Base-by-base conservation (phyloP, 768 basidiomycete genomes). In the Tulasnella calospora region DNA sequence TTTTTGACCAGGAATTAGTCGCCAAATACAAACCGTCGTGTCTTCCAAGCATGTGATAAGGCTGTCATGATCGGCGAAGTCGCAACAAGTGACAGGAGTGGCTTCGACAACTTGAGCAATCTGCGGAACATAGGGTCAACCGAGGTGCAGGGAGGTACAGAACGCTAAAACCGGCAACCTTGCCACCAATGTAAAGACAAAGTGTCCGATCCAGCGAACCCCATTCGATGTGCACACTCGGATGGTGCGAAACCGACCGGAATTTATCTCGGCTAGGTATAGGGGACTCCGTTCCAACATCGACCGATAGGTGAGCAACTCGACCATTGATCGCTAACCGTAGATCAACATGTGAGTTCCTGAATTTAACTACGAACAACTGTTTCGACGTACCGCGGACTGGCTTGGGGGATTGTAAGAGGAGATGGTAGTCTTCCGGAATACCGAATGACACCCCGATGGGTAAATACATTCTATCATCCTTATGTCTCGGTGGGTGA, bases 11-110 rank as follows among this genome's bases (percentile, higher is more conserved):
- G 88, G 88, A 15, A 84, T 83, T 12, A 92, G 80, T 79, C 87
- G 90, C 96, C 96, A 98, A 38, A 96, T 84, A 5, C 94, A 90
- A n/a, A 98, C 90, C 13, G 91, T 92, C 79, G 91, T 90, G 82
- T 94, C 93, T 61, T 88, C 88, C 19, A 91, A 92, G 2, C 94
- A 95, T 0, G 95, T 96, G 21, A 94, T 89, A 19, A 98, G 86
- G 47, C 89, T 90, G 30, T 87, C 88, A 9, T 88, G 84, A 82
- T 95, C 93, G 0, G 94, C 91, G 81, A 96, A 95, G 2, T 87
- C 86, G 1, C 93, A 94, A 77, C 93, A 94, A 15, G 88, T 90
- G 78, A 91, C 91, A 70, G 86, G 89, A 1, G 90, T 88, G 27
- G 89, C 89, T 82, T 98, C 96, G 21, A 94, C 87, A 15, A 92